phyloP scores from a whole-genome alignment of 345 rosid genomes.

The Atalantia buxifolia region DNA sequence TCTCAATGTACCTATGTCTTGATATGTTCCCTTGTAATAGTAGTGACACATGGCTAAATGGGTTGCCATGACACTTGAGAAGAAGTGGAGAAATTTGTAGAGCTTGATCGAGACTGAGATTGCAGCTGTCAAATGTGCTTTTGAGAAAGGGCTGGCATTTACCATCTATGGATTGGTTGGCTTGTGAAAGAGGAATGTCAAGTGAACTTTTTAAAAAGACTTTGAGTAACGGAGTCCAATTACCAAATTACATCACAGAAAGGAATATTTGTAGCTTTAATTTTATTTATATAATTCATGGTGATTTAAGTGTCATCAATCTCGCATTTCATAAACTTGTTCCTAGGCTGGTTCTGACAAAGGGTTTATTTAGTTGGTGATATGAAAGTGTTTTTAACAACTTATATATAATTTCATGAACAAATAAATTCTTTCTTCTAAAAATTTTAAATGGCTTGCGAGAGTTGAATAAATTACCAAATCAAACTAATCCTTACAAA shows the following conservation, averaged over 20 bases:
- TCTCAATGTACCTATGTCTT: no score
- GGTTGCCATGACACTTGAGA: neutral
- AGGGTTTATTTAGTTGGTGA: neutral
- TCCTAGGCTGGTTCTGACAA: neutral
- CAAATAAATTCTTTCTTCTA: neutral
- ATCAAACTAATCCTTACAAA: neutral
- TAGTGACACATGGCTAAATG: neutral
- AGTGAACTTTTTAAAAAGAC: neutral
- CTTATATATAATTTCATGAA: no score
- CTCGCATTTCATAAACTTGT: no score
- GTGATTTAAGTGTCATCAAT: no score
- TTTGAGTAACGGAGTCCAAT: neutral
- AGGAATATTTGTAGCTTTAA: neutral
- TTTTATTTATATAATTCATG: no score
- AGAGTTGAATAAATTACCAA: neutral
- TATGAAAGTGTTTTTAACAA: no score
- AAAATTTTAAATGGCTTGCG: no score
- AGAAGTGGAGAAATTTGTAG: neutral
- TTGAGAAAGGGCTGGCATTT: neutral
- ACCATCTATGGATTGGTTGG: neutral
- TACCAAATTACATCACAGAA: neutral
- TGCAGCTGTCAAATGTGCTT: neutral
- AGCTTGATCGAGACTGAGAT: neutral
- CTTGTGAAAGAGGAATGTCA: neutral
- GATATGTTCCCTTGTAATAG: no score